phyloP scores from a whole-genome alignment of 1,284 basidiomycete genomes.

The Gomphus sp. region DNA sequence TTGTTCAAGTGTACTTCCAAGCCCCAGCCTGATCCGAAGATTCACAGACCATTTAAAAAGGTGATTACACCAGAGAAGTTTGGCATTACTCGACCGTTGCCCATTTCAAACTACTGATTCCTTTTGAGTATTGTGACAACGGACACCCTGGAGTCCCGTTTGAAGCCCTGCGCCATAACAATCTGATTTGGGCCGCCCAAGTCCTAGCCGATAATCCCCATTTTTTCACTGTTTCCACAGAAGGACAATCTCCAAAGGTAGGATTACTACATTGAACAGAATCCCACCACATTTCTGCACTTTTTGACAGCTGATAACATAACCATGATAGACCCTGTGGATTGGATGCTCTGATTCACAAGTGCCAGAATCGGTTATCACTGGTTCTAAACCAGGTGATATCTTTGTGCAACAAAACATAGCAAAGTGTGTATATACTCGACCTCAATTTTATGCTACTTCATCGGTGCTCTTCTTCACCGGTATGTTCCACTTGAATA shows the following conservation, averaged over 20 bases:
- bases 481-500: slow-evolving; percentile 28
- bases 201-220: neutral
- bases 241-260: neutral
- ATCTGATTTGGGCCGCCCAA: neutral
- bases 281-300: too few species aligned
- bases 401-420: slow-evolving; percentile 64
- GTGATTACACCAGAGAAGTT: too few species aligned
- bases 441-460: neutral
- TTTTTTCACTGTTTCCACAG: neutral
- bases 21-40: too few species aligned
- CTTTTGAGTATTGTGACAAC: neutral
- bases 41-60: too few species aligned
- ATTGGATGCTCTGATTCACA: slow-evolving; percentile 64
- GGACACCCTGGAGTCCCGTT: neutral
- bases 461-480: neutral
- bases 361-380: slow-evolving; percentile 50
- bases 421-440: slow-evolving; percentile 65
- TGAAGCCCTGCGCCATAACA: neutral
- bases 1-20: too few species aligned
- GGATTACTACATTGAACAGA: neutral
- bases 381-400: too few species aligned
- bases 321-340: slow-evolving; percentile 47
- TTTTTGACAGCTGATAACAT: neutral
- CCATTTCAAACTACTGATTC: neutral
- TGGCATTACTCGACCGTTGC: too few species aligned